Base-by-base conservation (phyloP, 1,284 basidiomycete species). In the Fomitopsis pinicola region DNA sequence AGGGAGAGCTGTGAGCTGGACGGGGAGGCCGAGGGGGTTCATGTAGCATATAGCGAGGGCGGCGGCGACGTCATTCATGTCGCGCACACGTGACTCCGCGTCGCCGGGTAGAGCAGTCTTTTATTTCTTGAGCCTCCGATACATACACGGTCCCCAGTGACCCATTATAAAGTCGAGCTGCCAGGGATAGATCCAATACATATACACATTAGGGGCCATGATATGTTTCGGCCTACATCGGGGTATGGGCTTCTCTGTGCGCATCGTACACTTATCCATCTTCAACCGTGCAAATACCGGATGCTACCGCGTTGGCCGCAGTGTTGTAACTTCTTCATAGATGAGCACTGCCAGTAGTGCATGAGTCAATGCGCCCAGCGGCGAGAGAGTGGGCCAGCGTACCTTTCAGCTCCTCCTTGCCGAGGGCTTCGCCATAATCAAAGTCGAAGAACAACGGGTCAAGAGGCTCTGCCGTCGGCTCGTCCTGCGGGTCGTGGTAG, bases 371-470 rank as follows among this genome's bases (percentile, higher is more conserved):
- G 30, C 30, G 8, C 30, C 30, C 30, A 33, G 30, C 30, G 30
- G 30, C 30, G 12, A 55, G 28, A 22, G 22, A 1, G 22, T n/a
- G 5, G 26, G 36, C 48, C 26, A 9, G 74, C 84, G 67, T 59
- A 90, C 90, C 78, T 81, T 91, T 91, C 56, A 91, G 72, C 59
- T 86, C 67, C 67, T 90, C 89, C 68, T 89, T 91, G 19, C 81
- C 78, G 60, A 89, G 69, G n/a, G 82, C 77, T 57, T 84, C 80
- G 0, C 87, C 86, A 62, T 86, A 84, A 67, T 95, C 94, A 74
- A 97, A 96, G 71, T 96, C 87, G 73, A 97, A 97, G 76, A 96
- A 96, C 17, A 86, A 87, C 8, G 93, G 88, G 61, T 92, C 89
- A 14, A 97, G 81, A 0, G 90, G 88, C 62, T 85, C 82, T 0